phyloP scores from a whole-genome alignment of 2,329 filamentous ascomycete species.

The Celoporthe dispersa region DNA sequence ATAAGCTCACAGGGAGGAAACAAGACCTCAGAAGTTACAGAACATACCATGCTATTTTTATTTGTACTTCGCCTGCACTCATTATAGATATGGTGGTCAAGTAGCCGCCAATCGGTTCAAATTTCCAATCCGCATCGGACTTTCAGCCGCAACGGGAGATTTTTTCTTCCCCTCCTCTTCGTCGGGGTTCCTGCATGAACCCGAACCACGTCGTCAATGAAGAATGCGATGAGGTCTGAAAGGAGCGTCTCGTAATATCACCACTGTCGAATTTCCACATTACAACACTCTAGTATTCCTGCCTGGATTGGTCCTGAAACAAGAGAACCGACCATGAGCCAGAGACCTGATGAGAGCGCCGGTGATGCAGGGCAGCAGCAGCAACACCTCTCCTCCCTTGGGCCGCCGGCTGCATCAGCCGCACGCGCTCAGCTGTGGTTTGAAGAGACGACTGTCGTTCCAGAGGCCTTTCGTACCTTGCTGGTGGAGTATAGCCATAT shows the following conservation, averaged over 20 bases:
- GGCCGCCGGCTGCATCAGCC: constrained; percentile 4
- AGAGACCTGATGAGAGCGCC: not conserved
- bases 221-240: not conserved
- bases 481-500: constrained; percentile 22
- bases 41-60: not conserved
- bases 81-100: too few relatives aligned
- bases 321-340: not conserved
- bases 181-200: not conserved
- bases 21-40: not conserved
- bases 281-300: not conserved
- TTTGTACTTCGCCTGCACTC: not conserved
- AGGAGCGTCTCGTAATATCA: not conserved
- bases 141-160: not conserved
- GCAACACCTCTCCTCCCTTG: not conserved
- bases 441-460: constrained; percentile 20
- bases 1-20: not conserved
- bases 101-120: too few relatives aligned
- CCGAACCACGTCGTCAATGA: not conserved
- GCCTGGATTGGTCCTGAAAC: not conserved
- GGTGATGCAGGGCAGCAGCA: not conserved
- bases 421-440: constrained; percentile 23
- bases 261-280: not conserved
- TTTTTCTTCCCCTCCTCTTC: not conserved
- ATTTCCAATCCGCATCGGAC: too few relatives aligned
- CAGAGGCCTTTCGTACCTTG: constrained; percentile 16